Evolutionary conservation across 495 filamentous ascomycete species (phyloP), one percentile per base, ranked within the genome.

Genomic region (Xylaria sp.): DNA sequence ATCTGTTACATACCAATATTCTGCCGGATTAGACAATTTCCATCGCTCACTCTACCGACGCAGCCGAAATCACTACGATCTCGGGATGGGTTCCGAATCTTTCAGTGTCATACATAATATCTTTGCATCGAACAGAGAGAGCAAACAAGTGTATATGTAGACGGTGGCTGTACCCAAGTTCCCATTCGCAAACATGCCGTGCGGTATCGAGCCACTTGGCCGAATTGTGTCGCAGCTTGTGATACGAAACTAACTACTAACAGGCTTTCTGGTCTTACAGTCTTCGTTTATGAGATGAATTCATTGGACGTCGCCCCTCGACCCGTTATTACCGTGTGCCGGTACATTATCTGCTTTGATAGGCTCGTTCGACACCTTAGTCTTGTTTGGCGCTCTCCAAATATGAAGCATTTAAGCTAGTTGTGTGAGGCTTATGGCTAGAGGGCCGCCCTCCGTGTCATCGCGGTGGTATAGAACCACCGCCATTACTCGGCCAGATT

Each of bases 221-320:
- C 40, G 67, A 63, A 24, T 48, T 57, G 53, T 57, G 52, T 70
- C 66, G 61, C 61, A 71, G 33, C 68, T 64, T 70, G 75, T 75
- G 61, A 72, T 58, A 77, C 76, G 19, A 48, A 35, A 29, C 58
- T 61, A 71, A 70, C 72, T 33, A 52, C 48, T 67, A 24, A 53
- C n/a, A 59, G 55, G 55, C 57, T 24, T 53, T 59, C 26, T 53
- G 44, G 73, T 74, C 43, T 62, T 33, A 75, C 73, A 41, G 11
- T 57, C 67, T 66, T 78, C 76, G 76, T 71, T 71, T 78, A 78
- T 35, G 58, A 41, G 66, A 69, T 19, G 24, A 74, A 73, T 63
- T 63, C 52, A 78, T 78, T 78, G 76, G 76, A 58, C 44, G 26
- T 19, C 50, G 12, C 58, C 46, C 41, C 6, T 65, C 61, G 44